phyloP scores from a whole-genome alignment of 371 early-diverging fungal species.

The Mortierella sp. region DNA sequence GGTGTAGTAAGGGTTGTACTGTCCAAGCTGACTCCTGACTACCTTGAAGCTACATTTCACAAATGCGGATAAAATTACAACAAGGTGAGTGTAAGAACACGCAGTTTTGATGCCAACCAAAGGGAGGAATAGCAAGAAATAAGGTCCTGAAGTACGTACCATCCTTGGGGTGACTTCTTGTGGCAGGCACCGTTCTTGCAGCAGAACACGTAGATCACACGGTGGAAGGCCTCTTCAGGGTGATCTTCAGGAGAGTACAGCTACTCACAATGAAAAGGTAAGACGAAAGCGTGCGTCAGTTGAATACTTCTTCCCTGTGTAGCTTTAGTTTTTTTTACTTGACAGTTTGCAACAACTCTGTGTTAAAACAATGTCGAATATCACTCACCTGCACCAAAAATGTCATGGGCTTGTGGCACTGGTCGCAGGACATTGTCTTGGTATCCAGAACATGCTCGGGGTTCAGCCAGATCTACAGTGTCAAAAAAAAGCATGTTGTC shows the following conservation, averaged over 20 bases:
- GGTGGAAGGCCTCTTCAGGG: constrained; percentile 90
- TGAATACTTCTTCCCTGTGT: neutral
- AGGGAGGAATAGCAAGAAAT: neutral
- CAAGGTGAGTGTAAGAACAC: neutral
- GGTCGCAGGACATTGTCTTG: constrained; percentile 79
- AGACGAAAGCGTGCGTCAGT: neutral
- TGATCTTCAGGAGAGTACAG: constrained; percentile 95
- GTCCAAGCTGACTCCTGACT: constrained; percentile 88
- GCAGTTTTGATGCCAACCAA: too few species aligned
- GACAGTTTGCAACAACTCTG: neutral
- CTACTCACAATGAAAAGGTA: constrained; percentile 36
- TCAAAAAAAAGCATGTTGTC: neutral
- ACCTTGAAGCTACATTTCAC: constrained; percentile 82
- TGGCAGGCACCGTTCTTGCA: constrained; percentile 92
- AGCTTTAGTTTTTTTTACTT: neutral
- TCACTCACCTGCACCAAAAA: constrained; percentile 87
- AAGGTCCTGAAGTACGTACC: constrained; percentile 59
- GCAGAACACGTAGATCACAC: constrained; percentile 91
- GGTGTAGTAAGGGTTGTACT: constrained; percentile 81
- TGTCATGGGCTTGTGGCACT: constrained; percentile 86
- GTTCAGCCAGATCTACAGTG: constrained; percentile 86
- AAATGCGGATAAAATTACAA: neutral
- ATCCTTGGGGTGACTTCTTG: constrained; percentile 68
- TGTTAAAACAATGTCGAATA: constrained; percentile 8
- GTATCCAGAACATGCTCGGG: constrained; percentile 76